Base-by-base conservation (phyloP, 139 green algal species). In the Coccomyxa sp. region DNA sequence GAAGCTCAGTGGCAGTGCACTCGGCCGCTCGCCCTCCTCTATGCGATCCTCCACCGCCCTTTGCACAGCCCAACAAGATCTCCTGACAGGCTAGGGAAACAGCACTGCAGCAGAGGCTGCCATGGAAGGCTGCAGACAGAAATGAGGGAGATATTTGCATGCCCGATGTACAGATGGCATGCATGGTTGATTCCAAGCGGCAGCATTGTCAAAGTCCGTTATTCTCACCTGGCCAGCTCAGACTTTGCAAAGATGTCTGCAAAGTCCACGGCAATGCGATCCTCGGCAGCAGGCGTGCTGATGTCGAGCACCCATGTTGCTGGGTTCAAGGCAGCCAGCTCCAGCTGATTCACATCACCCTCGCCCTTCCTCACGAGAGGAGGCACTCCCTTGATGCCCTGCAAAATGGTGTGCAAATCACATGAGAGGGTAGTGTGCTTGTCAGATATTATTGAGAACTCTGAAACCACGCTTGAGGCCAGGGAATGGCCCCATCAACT, bases 271-370 rank as follows among this genome's bases (percentile, higher is more conserved):
- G 25, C 79, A 25, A 82, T 21, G 79, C 27, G 27, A 0, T 74
- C 30, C 79, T 82, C 79, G 27, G 58, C 28, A 13, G 25, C 57
- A 13, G 85, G 85, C 60, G 23, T 82, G 77, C 58, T 85, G 58
- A 88, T 81, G 32, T 91, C 84, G 82, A 96, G 84, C 92, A 95
- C 94, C 93, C 93, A 96, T 11, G 90, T 95, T 59, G 93, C 90
- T 31, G 93, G 93, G 88, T 96, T 96, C 82, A 89, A 80, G 25
- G 85, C 86, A 7, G 79, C 63, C 63, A 71, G 18, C 63, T 71
- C 63, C 63, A 71, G 63, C 63, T 71, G 7, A 25, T 51, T 7
- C 38, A 51, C 38, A 51, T 51, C 38, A 51, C 38, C 38, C 38
- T 51, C 38, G 38, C 38, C 38, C 38, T 51, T 51, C 58, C 23